A percentile compares a stretch with the other conserved stretches of the same genome.
These are phyloP conservation scores for Tremella yokohamensis DNA, from an alignment of 768 basidiomycete species.

Conservation along the genomic window DNA sequence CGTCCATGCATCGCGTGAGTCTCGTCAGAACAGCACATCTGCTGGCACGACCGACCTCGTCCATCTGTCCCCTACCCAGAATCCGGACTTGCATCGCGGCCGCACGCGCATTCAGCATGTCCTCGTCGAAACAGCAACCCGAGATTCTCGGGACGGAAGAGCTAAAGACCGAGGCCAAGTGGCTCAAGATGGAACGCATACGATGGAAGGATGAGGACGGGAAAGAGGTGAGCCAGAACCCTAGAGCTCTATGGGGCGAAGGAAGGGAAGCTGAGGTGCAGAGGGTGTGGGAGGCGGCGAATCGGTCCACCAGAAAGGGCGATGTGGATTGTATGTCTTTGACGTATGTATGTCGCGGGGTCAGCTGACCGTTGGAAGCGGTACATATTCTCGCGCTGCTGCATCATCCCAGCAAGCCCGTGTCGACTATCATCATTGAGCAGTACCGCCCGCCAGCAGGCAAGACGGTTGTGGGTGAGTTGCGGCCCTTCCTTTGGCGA, in stretches of 20 bases:
- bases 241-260: not conserved
- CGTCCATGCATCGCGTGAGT: too few relatives aligned
- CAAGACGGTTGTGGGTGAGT: conserved; percentile 67
- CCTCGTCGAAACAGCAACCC: conserved; percentile 48
- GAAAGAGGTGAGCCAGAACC: conserved; percentile 58
- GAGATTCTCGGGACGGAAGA: conserved; percentile 56
- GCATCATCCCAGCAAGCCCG: conserved; percentile 57
- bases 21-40: too few relatives aligned
- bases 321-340: conserved; percentile 71
- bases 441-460: conserved; percentile 87
- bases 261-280: not conserved
- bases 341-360: too few relatives aligned
- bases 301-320: conserved; percentile 3
- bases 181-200: conserved; percentile 79
- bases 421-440: conserved; percentile 75
- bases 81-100: too few relatives aligned
- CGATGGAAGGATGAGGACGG: conserved; percentile 75
- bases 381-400: conserved; percentile 81
- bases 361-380: too few relatives aligned
- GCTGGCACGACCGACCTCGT: too few relatives aligned
- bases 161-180: conserved; percentile 58
- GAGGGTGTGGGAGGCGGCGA: not conserved
- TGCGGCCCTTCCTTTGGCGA: not conserved
- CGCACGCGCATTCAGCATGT: too few relatives aligned
- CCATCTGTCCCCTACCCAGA: too few relatives aligned